Base-by-base conservation (phyloP, 805 yeast species). In the Metschnikowia lunata region DNA sequence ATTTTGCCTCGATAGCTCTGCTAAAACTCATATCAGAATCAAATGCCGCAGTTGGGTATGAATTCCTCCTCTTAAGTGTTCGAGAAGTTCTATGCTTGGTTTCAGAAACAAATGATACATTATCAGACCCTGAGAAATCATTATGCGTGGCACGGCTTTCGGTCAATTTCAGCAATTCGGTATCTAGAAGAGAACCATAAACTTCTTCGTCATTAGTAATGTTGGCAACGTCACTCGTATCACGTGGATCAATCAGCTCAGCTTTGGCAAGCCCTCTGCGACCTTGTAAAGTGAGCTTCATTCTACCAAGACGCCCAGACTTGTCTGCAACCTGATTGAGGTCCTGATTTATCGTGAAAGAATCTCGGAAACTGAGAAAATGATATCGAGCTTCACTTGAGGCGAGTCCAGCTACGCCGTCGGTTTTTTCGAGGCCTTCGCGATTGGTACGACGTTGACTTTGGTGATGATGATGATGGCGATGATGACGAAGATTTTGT, bases 311-410 rank as follows among this genome's bases (percentile, higher is more conserved):
- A 1, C 74, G 70, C 32, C 66, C 59, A 1, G 70, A 56, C 12
- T 45, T 63, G 58, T 48, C 60, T n/a, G 50, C 43, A 26, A 23
- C 36, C 38, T 57, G 57, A 30, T 47, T 50, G 30, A 37, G 26
- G n/a, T 47, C 54, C 34, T 39, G 51, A 10, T 30, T 34, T 12
- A 34, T 23, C 8, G 57, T 47, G 28, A 67, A 59, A 18, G 57
- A 60, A 41, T 71, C 74, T 34, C 59, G 60, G 28, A 71, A 59
- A 45, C 72, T 66, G 14, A 60, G 51, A 47, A 69, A 70, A 8
- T 48, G 46, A 47, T 66, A 70, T 7, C 45, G 40, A 11, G 14
- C 23, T 10, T 29, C 27, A n/a, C 49, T 39, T 6, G 27, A 12
- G 8, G 15, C 15, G 9, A 31, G 9, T 8, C 15, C 15, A 8